Conservation (phyloP, 2,329 filamentous ascomycete species). For the Talaromyces sp. region DNA sequence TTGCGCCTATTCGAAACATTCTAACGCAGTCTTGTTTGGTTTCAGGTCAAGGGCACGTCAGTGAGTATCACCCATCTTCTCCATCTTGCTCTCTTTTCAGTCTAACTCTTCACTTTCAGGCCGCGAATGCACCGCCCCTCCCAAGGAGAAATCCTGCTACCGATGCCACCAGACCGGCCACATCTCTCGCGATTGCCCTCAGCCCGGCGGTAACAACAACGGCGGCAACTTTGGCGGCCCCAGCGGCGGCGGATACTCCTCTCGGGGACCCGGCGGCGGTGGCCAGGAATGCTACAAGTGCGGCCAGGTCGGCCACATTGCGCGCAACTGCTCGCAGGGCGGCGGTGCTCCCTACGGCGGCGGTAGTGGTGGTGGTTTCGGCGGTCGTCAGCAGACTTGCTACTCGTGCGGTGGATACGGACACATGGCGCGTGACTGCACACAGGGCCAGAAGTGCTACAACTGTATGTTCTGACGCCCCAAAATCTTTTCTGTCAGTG, state of each 20-base stretch:
- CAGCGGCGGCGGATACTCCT: conserved; percentile 5
- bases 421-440: conserved; percentile 97
- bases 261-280: conserved; percentile 26
- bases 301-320: conserved; percentile 92
- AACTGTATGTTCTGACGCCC: conserved; percentile 60
- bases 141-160: conserved; percentile 74
- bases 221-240: conserved; percentile 38
- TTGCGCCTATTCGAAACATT: conserved; percentile 13
- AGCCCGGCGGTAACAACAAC: conserved; percentile 38
- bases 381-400: conserved; percentile 72
- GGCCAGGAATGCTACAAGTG: conserved; percentile 93
- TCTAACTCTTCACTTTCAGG: conserved; percentile 41
- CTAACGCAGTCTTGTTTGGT: conserved; percentile 19
- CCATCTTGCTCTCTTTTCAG: neutral
- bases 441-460: conserved; percentile 99
- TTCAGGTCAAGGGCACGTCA: conserved; percentile 66
- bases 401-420: conserved; percentile 97
- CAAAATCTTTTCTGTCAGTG: too few species aligned
- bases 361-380: conserved; percentile 42
- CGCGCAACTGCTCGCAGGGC: conserved; percentile 56
- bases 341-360: conserved; percentile 40
- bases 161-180: conserved; percentile 71
- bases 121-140: conserved; percentile 84
- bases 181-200: conserved; percentile 73
- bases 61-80: conserved; percentile 43